Base-by-base conservation (phyloP, 371 early-diverging fungal genomes). In the Choanephora cucurbitarum region DNA sequence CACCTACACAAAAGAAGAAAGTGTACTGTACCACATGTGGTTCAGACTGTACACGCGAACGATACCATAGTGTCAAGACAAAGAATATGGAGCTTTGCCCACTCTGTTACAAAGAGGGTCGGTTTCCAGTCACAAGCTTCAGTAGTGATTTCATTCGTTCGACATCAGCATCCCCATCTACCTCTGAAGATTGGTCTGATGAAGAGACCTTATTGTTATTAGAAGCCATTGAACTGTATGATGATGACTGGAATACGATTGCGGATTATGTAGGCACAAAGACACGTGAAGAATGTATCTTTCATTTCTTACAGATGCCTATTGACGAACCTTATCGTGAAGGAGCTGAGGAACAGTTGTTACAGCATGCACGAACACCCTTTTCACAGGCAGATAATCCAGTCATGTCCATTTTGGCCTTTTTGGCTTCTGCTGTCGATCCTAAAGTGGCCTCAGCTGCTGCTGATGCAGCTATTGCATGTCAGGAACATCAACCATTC, bases 191-290 rank as follows among this genome's bases (percentile, higher is more conserved):
- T 23, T 99, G 99, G 99, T 83, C 88, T 2, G 95, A 95, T 57
- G 90, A 97, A 70, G 99, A 99, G 67, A 93, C 91, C 9, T 76
- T 98, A 21, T 69, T 92, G 49, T 80, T 99, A 31, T 73, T 99
- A 41, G 99, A 98, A 76, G 99, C 91, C 1, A 77, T 99, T 32
- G 99, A 99, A 64, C 81, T 94, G 82, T 94, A 80, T 75, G 93
- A 94, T 41, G 96, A 98, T 55, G 95, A 98, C 73, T 99, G 99
- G 99, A 84, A 86, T 59, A 85, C 86, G 39, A 91, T 99, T 53
- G 85, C 96, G 11, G 90, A 90, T 37, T 93, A 97, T 64, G 97
- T 99, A 15, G 66, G 66, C 11, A 95, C 95, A 32, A 88, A 93
- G 44, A 86, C 91, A 13, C 83, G 92, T 42, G 96, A 97, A 50